Percentiles rank a stretch among this genome's conserved stretches.
phyloP scores from a whole-genome alignment of 2,329 filamentous ascomycete species.

The Neospermospora avenae region DNA sequence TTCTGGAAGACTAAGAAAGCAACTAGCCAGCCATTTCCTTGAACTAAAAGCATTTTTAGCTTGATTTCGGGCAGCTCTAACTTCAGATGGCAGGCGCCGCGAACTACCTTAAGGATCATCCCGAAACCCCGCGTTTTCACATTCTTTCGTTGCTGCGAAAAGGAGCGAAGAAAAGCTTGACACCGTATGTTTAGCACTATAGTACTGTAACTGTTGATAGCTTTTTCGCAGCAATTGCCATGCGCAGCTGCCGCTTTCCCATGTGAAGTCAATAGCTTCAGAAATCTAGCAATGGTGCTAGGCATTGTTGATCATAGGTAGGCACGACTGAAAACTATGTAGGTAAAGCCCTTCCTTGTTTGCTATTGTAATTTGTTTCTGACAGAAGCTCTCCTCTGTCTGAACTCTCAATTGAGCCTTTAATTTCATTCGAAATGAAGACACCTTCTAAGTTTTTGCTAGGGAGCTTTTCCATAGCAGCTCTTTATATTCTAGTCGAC shows the following conservation, averaged over 20 bases:
- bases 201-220: too few relatives aligned
- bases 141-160: background rate
- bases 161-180: too few relatives aligned
- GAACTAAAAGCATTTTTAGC: background rate
- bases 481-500: background rate
- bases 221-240: too few relatives aligned
- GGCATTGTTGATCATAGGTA: background rate
- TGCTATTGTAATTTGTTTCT: background rate
- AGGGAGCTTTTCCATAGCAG: background rate
- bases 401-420: background rate
- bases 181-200: too few relatives aligned
- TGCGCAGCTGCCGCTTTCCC: background rate
- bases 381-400: background rate
- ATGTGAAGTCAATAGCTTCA: background rate
- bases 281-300: background rate
- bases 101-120: background rate
- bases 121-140: conserved; percentile 1
- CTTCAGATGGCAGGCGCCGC: conserved; percentile 1
- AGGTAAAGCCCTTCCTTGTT: background rate
- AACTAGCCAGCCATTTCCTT: background rate
- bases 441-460: background rate
- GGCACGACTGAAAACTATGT: background rate
- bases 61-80: background rate
- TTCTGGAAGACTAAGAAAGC: background rate
- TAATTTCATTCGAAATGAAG: background rate